Evolutionary conservation across 192 early-diverging fungal species (phyloP), one percentile per base, ranked within the genome.

Genomic region (Coemansia sp.): DNA sequence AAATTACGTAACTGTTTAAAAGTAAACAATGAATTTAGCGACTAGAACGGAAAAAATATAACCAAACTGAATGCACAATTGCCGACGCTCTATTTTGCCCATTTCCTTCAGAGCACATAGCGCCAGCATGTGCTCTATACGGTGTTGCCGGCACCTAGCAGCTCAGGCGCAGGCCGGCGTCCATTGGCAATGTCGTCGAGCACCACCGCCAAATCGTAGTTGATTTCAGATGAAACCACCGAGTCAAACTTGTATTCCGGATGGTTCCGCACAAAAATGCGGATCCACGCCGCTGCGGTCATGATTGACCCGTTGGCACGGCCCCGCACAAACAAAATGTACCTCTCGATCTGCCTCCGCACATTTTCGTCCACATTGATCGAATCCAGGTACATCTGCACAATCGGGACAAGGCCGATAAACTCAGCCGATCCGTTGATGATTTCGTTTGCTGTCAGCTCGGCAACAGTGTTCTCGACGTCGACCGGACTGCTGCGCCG

Each of bases 371-470:
- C 86, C 21, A 96, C 79, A 45, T 87, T 81, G 7, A 89, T 67
- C 32, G 86, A 84, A 73, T 94, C 88, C 37, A 99, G 81, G 66
- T 97, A 98, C 56, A 83, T 84, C 66, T 88, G 85, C 29, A 99
- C 89, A 45, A 97, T 70, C 23, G 87, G 85, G n/a, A 93, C 71
- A 47, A 99, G 72, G 12, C 97, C 97, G 23, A 86, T 83, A 82
- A 94, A 96, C 23, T 83, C 81, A 1, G 70, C 73, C 69, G 84
- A 85, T 49, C 94, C 94, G 69, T 95, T 94, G 76, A 99, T 86
- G 63, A 97, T 96, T 60, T 95, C 92, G 66, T 94, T 83, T n/a
- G 95, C 86, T 2, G 92, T 88, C 87, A 96, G 88, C 60, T 89
- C 73, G 32, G 80, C 86, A 50, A 87, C 85, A 21, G 87, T 84